These are phyloP conservation scores for Pisolithus orientalis DNA, from an alignment of 768 basidiomycete species.

Conservation along the genomic window DNA sequence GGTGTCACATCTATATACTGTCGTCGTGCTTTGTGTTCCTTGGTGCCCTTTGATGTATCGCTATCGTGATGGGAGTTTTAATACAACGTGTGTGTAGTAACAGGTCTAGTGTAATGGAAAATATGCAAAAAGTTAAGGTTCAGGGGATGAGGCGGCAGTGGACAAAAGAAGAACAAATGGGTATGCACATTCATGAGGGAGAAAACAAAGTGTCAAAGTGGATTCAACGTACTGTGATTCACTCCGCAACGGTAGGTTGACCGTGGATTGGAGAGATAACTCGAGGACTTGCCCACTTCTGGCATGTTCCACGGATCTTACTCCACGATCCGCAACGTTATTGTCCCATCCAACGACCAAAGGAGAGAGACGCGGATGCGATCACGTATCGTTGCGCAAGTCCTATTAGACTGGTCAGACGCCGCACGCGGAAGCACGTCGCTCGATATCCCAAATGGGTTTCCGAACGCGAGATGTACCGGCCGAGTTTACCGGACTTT, in stretches of 20 bases:
- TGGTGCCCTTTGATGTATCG: no score
- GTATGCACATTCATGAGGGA: neutral
- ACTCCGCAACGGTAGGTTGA: constrained; percentile 23
- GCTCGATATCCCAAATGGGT: constrained; percentile 24
- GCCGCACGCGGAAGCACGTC: constrained; percentile 32
- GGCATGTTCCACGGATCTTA: constrained; percentile 35
- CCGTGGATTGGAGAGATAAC: constrained; percentile 54
- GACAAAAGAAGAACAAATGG: neutral
- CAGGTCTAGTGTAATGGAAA: no score
- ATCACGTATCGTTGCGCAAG: constrained; percentile 10
- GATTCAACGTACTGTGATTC: neutral
- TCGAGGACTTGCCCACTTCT: constrained; percentile 28
- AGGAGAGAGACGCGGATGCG: constrained; percentile 33
- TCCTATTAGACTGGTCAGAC: constrained; percentile 4
- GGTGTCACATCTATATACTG: no score
- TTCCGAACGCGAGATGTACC: constrained; percentile 11
- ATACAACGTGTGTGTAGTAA: no score
- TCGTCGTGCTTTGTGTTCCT: no score
- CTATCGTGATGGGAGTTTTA: no score
- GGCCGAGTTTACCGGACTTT: constrained; percentile 4
- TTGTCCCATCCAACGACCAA: constrained; percentile 51
- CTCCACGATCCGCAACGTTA: constrained; percentile 30
- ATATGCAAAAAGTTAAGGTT: no score
- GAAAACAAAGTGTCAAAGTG: neutral
- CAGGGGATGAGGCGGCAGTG: no score